phyloP scores from a whole-genome alignment of 352 stramenopile genomes.

The Globisporangium mamillatum region DNA sequence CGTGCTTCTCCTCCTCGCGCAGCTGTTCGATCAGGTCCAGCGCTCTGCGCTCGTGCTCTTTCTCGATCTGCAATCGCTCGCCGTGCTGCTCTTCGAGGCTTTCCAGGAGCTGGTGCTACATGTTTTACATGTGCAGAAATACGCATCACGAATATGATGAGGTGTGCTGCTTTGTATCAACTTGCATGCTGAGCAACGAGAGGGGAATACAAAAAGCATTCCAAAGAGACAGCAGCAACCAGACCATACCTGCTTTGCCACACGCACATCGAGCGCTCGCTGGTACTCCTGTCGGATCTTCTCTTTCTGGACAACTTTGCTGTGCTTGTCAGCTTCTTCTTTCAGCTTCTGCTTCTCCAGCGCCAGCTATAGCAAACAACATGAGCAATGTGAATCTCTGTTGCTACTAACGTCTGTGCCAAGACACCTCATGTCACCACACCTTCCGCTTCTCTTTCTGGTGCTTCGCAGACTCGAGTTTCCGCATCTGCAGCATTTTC shows the following conservation, averaged over 20 bases:
- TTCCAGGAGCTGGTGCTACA: slow-evolving; percentile 39
- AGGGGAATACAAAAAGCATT: background rate
- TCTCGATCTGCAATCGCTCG: slow-evolving; percentile 36
- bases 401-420: background rate
- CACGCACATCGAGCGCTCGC: slow-evolving; percentile 28
- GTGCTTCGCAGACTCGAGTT: slow-evolving; percentile 36
- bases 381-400: background rate
- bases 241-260: slow-evolving; percentile 33
- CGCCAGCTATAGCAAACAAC: slow-evolving; percentile 23
- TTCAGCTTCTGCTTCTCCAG: slow-evolving; percentile 44
- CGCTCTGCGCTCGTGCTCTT: slow-evolving; percentile 38
- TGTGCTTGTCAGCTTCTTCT: slow-evolving; percentile 33
- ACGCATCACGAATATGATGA: background rate
- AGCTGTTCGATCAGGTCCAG: slow-evolving; percentile 38
- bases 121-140: background rate
- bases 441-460: slow-evolving; percentile 61
- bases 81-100: slow-evolving; percentile 33
- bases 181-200: background rate
- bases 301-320: slow-evolving; percentile 35
- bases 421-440: background rate
- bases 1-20: slow-evolving; percentile 54
- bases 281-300: slow-evolving; percentile 49
- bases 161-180: background rate
- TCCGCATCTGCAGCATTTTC: slow-evolving; percentile 38
- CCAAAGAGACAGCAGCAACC: background rate